Conservation (phyloP, 768 basidiomycete genomes). For the Mycena olivaceomarginata region DNA sequence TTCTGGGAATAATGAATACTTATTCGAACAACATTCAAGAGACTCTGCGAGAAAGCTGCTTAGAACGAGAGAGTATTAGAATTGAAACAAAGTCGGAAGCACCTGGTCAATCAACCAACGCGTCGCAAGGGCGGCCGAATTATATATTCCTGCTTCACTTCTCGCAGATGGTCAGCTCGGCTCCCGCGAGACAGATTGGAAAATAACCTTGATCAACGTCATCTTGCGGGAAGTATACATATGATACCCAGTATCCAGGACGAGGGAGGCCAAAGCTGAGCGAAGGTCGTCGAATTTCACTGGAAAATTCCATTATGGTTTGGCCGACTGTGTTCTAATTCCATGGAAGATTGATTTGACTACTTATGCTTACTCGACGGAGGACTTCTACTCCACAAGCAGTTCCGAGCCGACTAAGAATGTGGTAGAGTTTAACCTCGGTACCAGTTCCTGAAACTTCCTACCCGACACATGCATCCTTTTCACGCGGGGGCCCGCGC, state of each 20-base stretch:
- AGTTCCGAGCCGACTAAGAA: neutral
- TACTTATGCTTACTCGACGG: neutral
- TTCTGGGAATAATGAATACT: too few relatives aligned
- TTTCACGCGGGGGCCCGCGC: constrained; percentile 21
- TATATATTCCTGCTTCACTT: neutral
- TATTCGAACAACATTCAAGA: too few relatives aligned
- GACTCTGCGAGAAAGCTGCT: too few relatives aligned
- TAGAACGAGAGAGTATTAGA: too few relatives aligned
- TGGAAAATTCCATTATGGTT: too few relatives aligned
- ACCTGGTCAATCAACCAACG: neutral
- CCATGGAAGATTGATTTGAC: too few relatives aligned
- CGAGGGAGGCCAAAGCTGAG: neutral
- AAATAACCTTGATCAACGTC: neutral
- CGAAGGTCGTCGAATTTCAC: neutral
- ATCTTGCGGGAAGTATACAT: neutral
- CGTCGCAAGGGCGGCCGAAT: neutral
- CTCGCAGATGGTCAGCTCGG: neutral
- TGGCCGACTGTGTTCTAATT: too few relatives aligned
- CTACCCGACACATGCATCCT: constrained; percentile 1
- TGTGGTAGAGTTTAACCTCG: neutral
- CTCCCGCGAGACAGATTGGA: neutral
- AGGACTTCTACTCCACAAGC: neutral
- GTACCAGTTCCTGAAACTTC: neutral
- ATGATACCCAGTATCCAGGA: neutral
- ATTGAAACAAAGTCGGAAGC: too few relatives aligned